Base-by-base conservation (phyloP, 140 eudicot species). In the Bidens hawaiensis region DNA sequence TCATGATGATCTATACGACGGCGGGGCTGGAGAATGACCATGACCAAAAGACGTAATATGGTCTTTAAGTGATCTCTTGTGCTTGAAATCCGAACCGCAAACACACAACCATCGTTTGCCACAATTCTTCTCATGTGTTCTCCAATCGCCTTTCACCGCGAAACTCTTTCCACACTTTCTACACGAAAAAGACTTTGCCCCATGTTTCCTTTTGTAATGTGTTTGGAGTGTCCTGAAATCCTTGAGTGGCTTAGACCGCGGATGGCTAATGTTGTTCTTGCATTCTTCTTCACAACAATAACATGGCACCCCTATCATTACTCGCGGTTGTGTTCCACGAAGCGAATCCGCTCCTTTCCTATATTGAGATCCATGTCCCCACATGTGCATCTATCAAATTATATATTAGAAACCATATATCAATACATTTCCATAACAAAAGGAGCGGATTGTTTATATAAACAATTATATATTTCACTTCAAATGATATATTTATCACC, bases 291-390 rank as follows among this genome's bases (percentile, higher is more conserved):
- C 91, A 17, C 95, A 89, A 72, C 97, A 89, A 57, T 86, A 89
- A 71, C 97, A 86, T 18, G 95, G 89, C 10, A 89, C 70, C 15
- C 89, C 90, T 23, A 74, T 52, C 84, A 86, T 89, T 33, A 79
- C 89, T 14, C 85, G 85, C 10, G 93, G 93, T 62, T 83, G 93
- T 5, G 86, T 72, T 55, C 94, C 97, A 52, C 86, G 81, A 1
- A 89, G 78, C 5, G 97, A 83, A 26, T 89, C 93, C 0, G 95
- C 83, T 9, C 97, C 97, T 68, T 76, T 77, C 4, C 97, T 77
- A 54, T 78, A 89, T 47, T 86, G 82, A 2, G 97, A 89, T 5
- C 97, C 95, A 55, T 89, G 97, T 13, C 97, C 97, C 95, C 95
- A 89, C 95, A 89, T 80, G 70, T 89, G 97, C 97, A 89, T 89